Percentiles rank a stretch among this genome's conserved stretches.
phyloP scores from a whole-genome alignment of 2,329 filamentous ascomycete species.

The Arthrobotrys pseudoclavata region DNA sequence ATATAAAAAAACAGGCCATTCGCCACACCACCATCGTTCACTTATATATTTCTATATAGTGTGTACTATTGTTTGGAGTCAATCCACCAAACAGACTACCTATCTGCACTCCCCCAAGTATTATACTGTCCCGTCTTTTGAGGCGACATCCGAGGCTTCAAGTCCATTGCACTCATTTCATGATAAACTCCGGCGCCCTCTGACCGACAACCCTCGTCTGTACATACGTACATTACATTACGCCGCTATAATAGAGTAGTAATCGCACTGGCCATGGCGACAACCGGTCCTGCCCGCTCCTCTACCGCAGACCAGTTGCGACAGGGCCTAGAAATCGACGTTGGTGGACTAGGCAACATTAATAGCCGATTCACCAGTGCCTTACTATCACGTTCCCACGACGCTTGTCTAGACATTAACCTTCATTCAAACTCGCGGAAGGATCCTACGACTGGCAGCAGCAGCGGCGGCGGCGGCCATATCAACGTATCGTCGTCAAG shows the following conservation, averaged over 20 bases:
- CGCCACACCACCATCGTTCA: neutral
- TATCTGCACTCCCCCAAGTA: neutral
- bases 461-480: neutral
- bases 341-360: constrained; percentile 37
- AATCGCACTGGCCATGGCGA: constrained; percentile 50
- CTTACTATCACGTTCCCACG: constrained; percentile 49
- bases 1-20: constrained; percentile 23
- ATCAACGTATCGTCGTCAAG: constrained; percentile 30
- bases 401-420: constrained; percentile 40
- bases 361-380: constrained; percentile 41
- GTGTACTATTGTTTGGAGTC: neutral
- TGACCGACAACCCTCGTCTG: constrained; percentile 16
- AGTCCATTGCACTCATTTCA: constrained; percentile 15
- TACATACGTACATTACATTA: neutral
- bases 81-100: neutral
- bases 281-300: constrained; percentile 32
- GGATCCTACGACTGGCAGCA: constrained; percentile 17
- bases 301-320: constrained; percentile 40
- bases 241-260: neutral
- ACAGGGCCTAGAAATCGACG: constrained; percentile 45
- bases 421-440: constrained; percentile 26
- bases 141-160: neutral
- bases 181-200: constrained; percentile 24
- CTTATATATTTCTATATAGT: neutral
- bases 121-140: neutral